Percentiles rank a stretch among this genome's conserved stretches.
Evolutionary conservation across 2,329 filamentous ascomycete species (phyloP).

Genomic region (Tolypocladium ophioglossoides): DNA sequence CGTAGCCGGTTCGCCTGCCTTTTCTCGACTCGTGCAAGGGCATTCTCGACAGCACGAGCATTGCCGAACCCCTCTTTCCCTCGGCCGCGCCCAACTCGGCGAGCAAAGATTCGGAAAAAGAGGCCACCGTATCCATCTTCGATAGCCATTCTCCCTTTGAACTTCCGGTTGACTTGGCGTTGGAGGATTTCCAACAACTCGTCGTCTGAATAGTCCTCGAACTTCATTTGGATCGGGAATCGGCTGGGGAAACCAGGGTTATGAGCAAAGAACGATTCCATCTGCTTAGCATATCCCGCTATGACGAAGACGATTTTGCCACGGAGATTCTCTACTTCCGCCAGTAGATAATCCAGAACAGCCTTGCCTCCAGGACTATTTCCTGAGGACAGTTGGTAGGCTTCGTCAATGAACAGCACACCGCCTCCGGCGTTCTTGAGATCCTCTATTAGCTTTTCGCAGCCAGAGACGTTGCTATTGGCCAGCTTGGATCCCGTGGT

Average conservation of each 20-base stretch:
- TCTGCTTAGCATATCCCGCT: slow-evolving; percentile 62
- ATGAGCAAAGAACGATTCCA: slow-evolving; percentile 67
- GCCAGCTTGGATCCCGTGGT: slow-evolving; percentile 58
- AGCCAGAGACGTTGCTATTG: slow-evolving; percentile 46
- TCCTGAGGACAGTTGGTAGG: slow-evolving; percentile 58
- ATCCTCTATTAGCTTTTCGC: slow-evolving; percentile 35
- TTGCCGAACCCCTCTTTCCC: slow-evolving; percentile 64
- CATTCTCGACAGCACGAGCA: slow-evolving; percentile 57
- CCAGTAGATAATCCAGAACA: slow-evolving; percentile 60
- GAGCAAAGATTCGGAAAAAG: slow-evolving; percentile 51
- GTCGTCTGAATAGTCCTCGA: slow-evolving; percentile 56
- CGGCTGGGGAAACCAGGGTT: slow-evolving; percentile 62
- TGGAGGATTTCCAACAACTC: slow-evolving; percentile 55
- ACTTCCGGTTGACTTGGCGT: slow-evolving; percentile 43
- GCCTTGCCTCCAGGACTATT: slow-evolving; percentile 45
- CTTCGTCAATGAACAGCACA: slow-evolving; percentile 68
- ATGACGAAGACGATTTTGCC: slow-evolving; percentile 64
- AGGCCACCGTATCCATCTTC: slow-evolving; percentile 49
- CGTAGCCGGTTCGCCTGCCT: slow-evolving; percentile 48
- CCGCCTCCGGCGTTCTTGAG: slow-evolving; percentile 53
- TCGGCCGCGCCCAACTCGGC: slow-evolving; percentile 50
- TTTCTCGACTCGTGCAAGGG: slow-evolving; percentile 38
- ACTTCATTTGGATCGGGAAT: slow-evolving; percentile 55
- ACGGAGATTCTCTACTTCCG: slow-evolving; percentile 60
- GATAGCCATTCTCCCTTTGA: slow-evolving; percentile 41